Percentiles rank a stretch among this genome's conserved stretches.
phyloP scores from a whole-genome alignment of 148 eudicot species.

The Vaccinium macrocarpon region DNA sequence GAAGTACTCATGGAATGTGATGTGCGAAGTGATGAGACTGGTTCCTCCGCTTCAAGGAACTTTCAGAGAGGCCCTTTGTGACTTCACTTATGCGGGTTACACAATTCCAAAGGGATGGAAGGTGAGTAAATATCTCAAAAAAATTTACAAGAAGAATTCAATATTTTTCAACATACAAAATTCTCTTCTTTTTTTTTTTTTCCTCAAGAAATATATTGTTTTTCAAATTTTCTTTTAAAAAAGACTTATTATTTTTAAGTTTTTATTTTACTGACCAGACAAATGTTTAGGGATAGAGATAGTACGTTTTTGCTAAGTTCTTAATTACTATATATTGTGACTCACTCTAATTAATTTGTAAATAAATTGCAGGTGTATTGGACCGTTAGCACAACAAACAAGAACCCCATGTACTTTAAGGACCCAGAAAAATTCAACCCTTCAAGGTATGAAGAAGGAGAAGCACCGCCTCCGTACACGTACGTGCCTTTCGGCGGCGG shows the following conservation, averaged over 20 bases:
- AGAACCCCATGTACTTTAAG: constrained; percentile 11
- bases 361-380: constrained; percentile 17
- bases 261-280: too few species aligned
- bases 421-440: constrained; percentile 19
- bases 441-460: constrained; percentile 10
- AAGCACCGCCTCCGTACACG: constrained; percentile 15
- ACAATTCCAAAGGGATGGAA: constrained; percentile 27
- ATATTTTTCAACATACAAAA: too few species aligned
- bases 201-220: too few species aligned
- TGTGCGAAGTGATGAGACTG: constrained; percentile 12
- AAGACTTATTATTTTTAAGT: too few species aligned
- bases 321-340: not conserved
- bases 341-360: not conserved
- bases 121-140: constrained; percentile 5
- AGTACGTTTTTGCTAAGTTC: too few species aligned
- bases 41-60: constrained; percentile 25
- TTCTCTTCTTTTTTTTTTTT: too few species aligned
- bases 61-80: constrained; percentile 19
- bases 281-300: too few species aligned
- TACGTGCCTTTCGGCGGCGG: constrained; percentile 21
- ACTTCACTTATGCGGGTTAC: constrained; percentile 23
- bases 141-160: too few species aligned
- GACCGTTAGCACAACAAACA: constrained; percentile 23
- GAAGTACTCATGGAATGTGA: constrained; percentile 14
- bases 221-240: too few species aligned